Percentiles rank a stretch among this genome's conserved stretches.
Conservation (phyloP, 2,329 filamentous ascomycete species). For the Phialophora verrucosa region DNA sequence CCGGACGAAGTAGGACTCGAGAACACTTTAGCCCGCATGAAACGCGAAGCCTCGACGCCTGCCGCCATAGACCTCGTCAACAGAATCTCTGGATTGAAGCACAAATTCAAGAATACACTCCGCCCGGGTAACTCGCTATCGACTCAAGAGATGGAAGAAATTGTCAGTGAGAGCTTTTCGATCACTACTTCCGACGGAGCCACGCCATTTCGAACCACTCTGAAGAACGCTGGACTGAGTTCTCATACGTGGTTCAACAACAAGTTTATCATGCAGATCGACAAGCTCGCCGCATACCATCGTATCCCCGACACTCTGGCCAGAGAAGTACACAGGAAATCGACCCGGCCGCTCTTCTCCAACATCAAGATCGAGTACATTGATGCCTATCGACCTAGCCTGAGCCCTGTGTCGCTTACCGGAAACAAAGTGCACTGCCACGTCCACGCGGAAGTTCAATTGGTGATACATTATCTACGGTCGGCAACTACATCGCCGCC, state of each 20-base stretch:
- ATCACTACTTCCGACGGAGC: slow-evolving; percentile 23
- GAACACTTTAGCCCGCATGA: slow-evolving; percentile 16
- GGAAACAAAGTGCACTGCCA: slow-evolving; percentile 25
- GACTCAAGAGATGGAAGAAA: not conserved
- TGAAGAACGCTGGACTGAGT: slow-evolving; percentile 18
- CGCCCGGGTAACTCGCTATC: not conserved
- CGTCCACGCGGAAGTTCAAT: slow-evolving; percentile 40
- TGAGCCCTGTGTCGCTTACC: slow-evolving; percentile 20
- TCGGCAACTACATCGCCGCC: slow-evolving; percentile 15
- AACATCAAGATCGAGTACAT: slow-evolving; percentile 25
- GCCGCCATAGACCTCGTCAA: slow-evolving; percentile 1
- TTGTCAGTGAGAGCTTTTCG: slow-evolving; percentile 17
- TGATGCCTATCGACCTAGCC: slow-evolving; percentile 18
- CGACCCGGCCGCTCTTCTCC: slow-evolving; percentile 14
- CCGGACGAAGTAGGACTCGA: not conserved
- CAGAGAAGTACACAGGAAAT: slow-evolving; percentile 12
- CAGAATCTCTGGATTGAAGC: slow-evolving; percentile 5
- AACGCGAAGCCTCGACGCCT: not conserved
- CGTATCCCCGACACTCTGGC: slow-evolving; percentile 27
- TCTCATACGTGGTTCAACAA: slow-evolving; percentile 24
- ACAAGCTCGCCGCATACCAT: slow-evolving; percentile 35
- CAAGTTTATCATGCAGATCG: slow-evolving; percentile 32
- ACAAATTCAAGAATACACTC: slow-evolving; percentile 6
- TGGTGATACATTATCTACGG: slow-evolving; percentile 36
- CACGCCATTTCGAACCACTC: slow-evolving; percentile 12